phyloP scores from a whole-genome alignment of 306 rosid species.

The Gillenia trifoliata region DNA sequence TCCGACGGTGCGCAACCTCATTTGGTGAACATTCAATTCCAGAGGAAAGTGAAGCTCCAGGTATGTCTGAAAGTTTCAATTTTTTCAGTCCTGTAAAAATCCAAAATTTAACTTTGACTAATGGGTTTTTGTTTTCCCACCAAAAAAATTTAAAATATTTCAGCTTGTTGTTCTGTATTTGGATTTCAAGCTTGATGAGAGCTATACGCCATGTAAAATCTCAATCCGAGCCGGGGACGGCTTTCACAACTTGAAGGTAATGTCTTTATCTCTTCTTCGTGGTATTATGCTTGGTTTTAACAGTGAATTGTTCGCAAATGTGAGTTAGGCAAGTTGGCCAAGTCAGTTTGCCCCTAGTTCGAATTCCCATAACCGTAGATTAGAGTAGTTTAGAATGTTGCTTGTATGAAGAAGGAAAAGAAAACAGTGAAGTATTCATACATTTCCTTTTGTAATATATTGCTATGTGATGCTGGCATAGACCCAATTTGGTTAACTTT shows the following conservation, averaged over 20 bases:
- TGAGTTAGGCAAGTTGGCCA: no score
- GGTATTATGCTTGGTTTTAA: neutral
- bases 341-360: no score
- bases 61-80: conserved; percentile 18
- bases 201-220: conserved; percentile 84
- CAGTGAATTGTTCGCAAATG: no score
- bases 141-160: neutral
- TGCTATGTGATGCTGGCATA: neutral
- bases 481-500: conserved; percentile 9
- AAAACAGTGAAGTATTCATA: no score
- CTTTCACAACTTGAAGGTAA: conserved; percentile 86
- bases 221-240: conserved; percentile 91
- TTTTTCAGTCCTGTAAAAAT: neutral
- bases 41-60: conserved; percentile 83
- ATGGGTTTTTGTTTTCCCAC: neutral
- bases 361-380: no score
- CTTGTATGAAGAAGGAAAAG: no score
- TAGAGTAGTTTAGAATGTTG: no score
- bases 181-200: conserved; percentile 92
- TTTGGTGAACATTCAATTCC: conserved; percentile 84
- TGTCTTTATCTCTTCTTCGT: neutral
- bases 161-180: conserved; percentile 80
- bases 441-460: neutral
- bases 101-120: neutral
- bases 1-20: conserved; percentile 97